Percentiles rank a stretch among this genome's conserved stretches.
Evolutionary conservation across 805 yeast genomes (phyloP).

Genomic region (Schizosaccharomyces pombe): DNA sequence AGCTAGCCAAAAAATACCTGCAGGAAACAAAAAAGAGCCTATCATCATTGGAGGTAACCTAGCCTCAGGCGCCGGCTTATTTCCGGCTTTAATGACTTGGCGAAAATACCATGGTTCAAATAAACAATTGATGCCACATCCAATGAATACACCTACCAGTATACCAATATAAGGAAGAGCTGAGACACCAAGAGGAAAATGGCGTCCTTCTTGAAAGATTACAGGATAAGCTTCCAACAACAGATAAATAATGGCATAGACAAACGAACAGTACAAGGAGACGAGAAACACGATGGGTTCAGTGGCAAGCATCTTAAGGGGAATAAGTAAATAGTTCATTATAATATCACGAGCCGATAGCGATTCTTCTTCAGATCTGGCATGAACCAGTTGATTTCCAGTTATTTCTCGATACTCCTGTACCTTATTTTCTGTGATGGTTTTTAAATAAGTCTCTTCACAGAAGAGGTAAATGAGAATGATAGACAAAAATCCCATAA

Average conservation of each 20-base stretch:
- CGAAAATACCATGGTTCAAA: background rate
- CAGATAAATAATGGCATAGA: background rate
- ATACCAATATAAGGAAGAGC: background rate
- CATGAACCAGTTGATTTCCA: constrained; percentile 67
- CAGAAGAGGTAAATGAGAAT: constrained; percentile 22
- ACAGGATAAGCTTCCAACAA: background rate
- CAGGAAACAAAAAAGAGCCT: constrained; percentile 38
- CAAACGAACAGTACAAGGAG: background rate
- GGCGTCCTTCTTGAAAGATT: background rate
- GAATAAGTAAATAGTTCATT: constrained; percentile 42
- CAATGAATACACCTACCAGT: background rate
- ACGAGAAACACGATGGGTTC: constrained; percentile 18
- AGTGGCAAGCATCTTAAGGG: constrained; percentile 36
- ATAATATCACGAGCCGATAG: constrained; percentile 34
- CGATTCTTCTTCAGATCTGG: constrained; percentile 46
- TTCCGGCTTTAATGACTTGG: background rate
- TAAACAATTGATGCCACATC: background rate
- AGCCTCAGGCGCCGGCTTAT: constrained; percentile 29
- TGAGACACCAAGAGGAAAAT: background rate
- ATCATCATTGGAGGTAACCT: constrained; percentile 43
- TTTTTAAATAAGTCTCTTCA: constrained; percentile 53
- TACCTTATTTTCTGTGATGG: constrained; percentile 41
- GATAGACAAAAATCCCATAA: constrained; percentile 26
- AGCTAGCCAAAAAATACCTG: constrained; percentile 53
- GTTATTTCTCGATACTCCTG: constrained; percentile 36